Base-by-base conservation (phyloP, 306 rosid species). In the Gastrolobium villosum region DNA sequence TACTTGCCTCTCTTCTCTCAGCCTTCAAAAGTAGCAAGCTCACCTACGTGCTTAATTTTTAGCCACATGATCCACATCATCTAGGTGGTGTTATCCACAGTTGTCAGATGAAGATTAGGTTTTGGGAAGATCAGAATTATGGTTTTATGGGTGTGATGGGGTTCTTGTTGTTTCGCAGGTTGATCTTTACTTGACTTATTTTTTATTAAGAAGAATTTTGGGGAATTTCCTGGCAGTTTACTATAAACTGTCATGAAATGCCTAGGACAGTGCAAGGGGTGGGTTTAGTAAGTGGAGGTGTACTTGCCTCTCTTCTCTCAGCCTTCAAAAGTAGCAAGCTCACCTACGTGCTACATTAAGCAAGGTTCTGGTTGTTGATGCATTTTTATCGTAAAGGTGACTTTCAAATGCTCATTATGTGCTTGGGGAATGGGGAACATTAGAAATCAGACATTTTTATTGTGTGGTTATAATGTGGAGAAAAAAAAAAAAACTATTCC, bases 41-140 rank as follows among this genome's bases (percentile, higher is more conserved):
- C 10, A 30, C 55, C 56, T 11, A 45, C 30, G 34, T 39, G 40
- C 48, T 48, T n/a, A n/a, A n/a, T 45, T 72, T 70, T 61, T 30
- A 20, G 36, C 69, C 52, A 28, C 34, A 49, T 54, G 56, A 46
- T 9, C 48, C 53, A 50, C 35, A 37, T 67, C 30, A 26, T 30
- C 37, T 49, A 64, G 54, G 15, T n/a, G 66, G 45, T 59, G 57
- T 49, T 70, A 40, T 68, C 14, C 35, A 31, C 36, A 55, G 39
- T 76, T 50, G 32, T 63, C 6, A 68, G 57, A 57, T 59, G 48
- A 61, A 76, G 13, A 55, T 56, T 36, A 70, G 74, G 3, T 41
- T 60, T 35, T 45, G 43, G 45, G 63, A 31, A 39, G 68, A 46
- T 46, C 41, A 60, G 6, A 60, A 69, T 20, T 39, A 50, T 62